A percentile compares a stretch with the other conserved stretches of the same genome.
phyloP scores from a whole-genome alignment of 2,329 filamentous ascomycete species.

The Alternaria novae-zelandiae region DNA sequence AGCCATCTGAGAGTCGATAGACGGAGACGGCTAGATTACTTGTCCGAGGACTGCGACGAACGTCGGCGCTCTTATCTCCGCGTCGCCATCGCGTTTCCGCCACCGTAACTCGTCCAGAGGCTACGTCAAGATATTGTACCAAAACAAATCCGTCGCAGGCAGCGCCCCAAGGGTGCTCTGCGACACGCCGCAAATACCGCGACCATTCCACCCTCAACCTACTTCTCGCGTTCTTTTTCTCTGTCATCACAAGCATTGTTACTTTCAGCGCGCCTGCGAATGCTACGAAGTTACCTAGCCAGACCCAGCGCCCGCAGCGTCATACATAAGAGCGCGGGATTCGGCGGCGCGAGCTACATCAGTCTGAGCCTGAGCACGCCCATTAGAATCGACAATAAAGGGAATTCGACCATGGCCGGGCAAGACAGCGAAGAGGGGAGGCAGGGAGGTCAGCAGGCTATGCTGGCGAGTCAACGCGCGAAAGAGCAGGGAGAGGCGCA shows the following conservation, averaged over 20 bases:
- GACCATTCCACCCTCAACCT: constrained; percentile 13
- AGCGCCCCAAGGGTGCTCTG: constrained; percentile 22
- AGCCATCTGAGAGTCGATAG: not conserved
- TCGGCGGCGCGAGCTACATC: constrained; percentile 42
- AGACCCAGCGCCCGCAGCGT: constrained; percentile 29
- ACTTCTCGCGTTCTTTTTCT: not conserved
- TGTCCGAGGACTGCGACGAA: constrained; percentile 6
- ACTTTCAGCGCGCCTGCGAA: constrained; percentile 37
- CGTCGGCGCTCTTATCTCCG: constrained; percentile 16
- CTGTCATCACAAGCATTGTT: not conserved
- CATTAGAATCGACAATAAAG: constrained; percentile 33
- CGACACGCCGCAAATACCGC: constrained; percentile 24
- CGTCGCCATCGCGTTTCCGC: constrained; percentile 11
- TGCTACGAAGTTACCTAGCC: constrained; percentile 40
- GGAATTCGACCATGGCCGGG: constrained; percentile 39
- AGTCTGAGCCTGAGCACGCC: constrained; percentile 38
- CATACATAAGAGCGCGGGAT: constrained; percentile 36
- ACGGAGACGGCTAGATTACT: constrained; percentile 15
- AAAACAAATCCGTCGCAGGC: constrained; percentile 20
- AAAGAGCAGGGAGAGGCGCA: constrained; percentile 47
- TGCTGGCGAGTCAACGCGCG: constrained; percentile 57
- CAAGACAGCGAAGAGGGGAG: constrained; percentile 26
- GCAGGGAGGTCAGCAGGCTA: constrained; percentile 51
- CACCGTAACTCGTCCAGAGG: constrained; percentile 19
- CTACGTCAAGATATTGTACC: constrained; percentile 29